These are phyloP conservation scores for Lactarius evosmus DNA, from an alignment of 768 basidiomycete genomes.

Conservation along the genomic window DNA sequence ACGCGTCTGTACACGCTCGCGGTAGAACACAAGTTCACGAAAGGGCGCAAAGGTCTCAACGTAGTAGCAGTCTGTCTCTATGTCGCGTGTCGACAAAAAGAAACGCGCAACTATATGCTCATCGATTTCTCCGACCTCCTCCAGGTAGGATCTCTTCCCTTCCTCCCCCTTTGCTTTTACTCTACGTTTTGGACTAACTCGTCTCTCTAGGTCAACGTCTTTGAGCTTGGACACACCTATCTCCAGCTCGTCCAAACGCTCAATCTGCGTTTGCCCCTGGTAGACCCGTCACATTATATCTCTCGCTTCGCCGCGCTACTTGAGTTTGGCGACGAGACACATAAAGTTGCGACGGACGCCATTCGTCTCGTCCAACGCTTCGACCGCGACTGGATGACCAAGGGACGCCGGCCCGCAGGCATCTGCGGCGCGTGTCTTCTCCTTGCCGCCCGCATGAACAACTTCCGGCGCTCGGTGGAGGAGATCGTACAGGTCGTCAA, in stretches of 20 bases:
- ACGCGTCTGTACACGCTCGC: constrained; percentile 89
- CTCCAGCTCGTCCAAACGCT: constrained; percentile 89
- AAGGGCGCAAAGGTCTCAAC: constrained; percentile 87
- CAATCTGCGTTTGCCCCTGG: constrained; percentile 78
- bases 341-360: constrained; percentile 89
- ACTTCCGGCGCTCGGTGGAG: constrained; percentile 87
- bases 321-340: constrained; percentile 93
- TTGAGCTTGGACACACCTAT: constrained; percentile 94
- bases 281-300: constrained; percentile 97
- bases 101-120: constrained; percentile 92
- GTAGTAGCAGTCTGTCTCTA: constrained; percentile 97
- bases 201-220: constrained; percentile 81
- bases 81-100: constrained; percentile 86
- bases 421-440: constrained; percentile 96
- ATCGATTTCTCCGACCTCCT: constrained; percentile 98
- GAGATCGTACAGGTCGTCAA: constrained; percentile 99
- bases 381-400: constrained; percentile 96
- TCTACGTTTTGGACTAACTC: not conserved
- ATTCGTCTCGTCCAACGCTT: constrained; percentile 91
- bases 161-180: not conserved
- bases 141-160: constrained; percentile 49
- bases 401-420: constrained; percentile 91
- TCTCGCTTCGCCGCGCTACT: constrained; percentile 91
- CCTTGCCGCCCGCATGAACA: constrained; percentile 97
- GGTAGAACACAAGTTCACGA: constrained; percentile 89